Base-by-base conservation (phyloP, 129 eudicot genomes). In the Tagetes patula region DNA sequence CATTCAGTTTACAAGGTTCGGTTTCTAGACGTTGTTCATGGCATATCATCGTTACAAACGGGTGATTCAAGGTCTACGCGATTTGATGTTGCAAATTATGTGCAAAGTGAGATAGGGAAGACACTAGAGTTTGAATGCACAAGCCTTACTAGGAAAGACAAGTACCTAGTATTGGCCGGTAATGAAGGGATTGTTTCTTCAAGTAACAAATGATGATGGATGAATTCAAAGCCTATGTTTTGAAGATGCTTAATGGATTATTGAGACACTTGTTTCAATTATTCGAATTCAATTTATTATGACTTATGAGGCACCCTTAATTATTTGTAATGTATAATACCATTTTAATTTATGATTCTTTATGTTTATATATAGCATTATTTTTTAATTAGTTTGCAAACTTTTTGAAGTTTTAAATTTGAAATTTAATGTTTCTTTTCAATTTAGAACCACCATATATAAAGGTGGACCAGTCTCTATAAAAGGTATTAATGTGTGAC, bases 141-240 rank as follows among this genome's bases (percentile, higher is more conserved):
- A 0, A 62, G 68, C 31, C 87, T 87, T 55, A 85, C 89, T 3
- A 85, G 89, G 75, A 87, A 80, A 65, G 93, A 87, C 72, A 87
- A 87, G 72, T 87, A 87, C 76, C 69, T 88, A 72, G 85, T 86
- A 2, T 82, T 88, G 82, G 95, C 95, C 0, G 88, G 91, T n/a
- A 88, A 88, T 58, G 88, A 88, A 56, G 95, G 95, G 56, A 2
- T 83, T 40, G 84, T 75, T 55, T 62, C 70, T 32, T 30, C 38
- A 3, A 66, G 47, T 39, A 75, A 71, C 12, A 73, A 38, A 69
- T 10, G 60, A 42, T 60, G 74, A 52, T 33, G 11, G 59, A 32
- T 48, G 13, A n/a, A 12, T 66, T 31, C 2, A 9, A 2, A 42
- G 11, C 52, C 38, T 32, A 66, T 42, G 34, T 55, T 30, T 13